Evolutionary conservation across 1,139 yeast genomes (phyloP), one percentile per base, ranked within the genome.

Genomic region (Zygosaccharomyces sapae): DNA sequence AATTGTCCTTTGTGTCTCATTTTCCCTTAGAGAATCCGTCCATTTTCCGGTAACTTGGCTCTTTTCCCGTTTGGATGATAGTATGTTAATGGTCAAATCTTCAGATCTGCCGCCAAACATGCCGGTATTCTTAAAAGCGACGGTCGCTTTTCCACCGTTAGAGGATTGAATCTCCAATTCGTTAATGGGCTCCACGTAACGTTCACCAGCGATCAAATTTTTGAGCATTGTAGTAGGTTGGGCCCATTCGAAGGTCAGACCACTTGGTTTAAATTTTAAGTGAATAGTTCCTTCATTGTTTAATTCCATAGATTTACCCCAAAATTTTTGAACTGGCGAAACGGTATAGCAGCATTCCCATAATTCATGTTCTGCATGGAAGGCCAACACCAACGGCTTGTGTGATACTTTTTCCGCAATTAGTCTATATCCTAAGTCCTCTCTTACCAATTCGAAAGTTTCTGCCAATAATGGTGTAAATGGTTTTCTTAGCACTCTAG

Each of bases 231-330:
- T 81, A 1, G 86, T 80, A 7, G 98, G 97, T 56, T 84, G 92
- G 18, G 71, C 65, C 92, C 95, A 92, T 51, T 80, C 78, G 61
- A 81, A 86, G 4, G 75, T 73, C 58, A 87, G 95, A 4, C 90
- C 90, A 0, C 86, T 75, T 8, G 68, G 51, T 60, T 76, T 79
- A 41, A 82, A 71, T 1, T 74, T 72, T 43, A 89, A 71, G 42
- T 75, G 75, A 4, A 83, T 71, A 10, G 70, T 70, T 34, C 98
- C 98, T 45, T 77, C 80, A 53, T 88, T 87, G 42, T 78, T 77
- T 49, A 92, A 73, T 65, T 92, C 97, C 9, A 88, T 80, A 37
- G 89, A 83, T 68, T 92, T 92, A 45, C 97, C 97, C 95, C 97
- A 92, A 59, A 87, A 88, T 65, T 88, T 89, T 59, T 90, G 97